Evolutionary conservation across 1,284 basidiomycete genomes (phyloP).

Genomic region (Ustilago hordei): DNA sequence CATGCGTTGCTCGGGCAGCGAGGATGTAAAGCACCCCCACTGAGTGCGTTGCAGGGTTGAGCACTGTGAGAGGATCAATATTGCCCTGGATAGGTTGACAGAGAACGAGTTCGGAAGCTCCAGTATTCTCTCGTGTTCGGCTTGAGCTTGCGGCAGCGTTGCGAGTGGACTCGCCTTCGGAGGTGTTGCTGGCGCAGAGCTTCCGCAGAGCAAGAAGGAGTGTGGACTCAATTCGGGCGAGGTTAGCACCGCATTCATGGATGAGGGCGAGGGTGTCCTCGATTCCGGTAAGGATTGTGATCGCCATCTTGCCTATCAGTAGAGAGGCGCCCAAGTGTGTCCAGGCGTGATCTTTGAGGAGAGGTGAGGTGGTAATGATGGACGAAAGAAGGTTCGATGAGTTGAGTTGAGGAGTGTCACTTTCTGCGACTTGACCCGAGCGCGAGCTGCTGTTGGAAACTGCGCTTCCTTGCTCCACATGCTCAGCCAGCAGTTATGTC

Average conservation of each 20-base stretch:
- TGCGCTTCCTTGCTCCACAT: slow-evolving; percentile 23
- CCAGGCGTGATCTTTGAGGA: too few species aligned
- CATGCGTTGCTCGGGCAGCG: slow-evolving; percentile 24
- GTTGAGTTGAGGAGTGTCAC: slow-evolving; percentile 12
- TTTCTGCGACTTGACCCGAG: slow-evolving; percentile 30
- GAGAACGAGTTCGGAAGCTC: slow-evolving; percentile 20
- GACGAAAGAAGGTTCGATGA: not conserved
- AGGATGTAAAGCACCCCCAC: slow-evolving; percentile 54
- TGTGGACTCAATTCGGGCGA: slow-evolving; percentile 20
- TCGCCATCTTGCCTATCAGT: slow-evolving; percentile 16
- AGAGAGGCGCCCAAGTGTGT: too few species aligned
- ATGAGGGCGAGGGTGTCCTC: slow-evolving; percentile 53
- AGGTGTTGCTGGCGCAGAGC: slow-evolving; percentile 16
- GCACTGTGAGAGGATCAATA: slow-evolving; percentile 40
- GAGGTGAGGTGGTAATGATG: not conserved
- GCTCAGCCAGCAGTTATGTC: not conserved
- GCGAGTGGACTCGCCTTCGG: slow-evolving; percentile 21
- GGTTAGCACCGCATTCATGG: slow-evolving; percentile 34
- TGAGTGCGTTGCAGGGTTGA: slow-evolving; percentile 45
- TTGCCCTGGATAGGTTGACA: slow-evolving; percentile 32
- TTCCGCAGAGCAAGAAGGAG: slow-evolving; percentile 45
- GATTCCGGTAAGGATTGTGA: slow-evolving; percentile 38
- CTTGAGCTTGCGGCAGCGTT: slow-evolving; percentile 15
- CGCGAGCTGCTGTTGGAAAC: slow-evolving; percentile 14
- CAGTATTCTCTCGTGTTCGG: not conserved